Percentiles rank a stretch among this genome's conserved stretches.
Evolutionary conservation across 768 basidiomycete genomes (phyloP).

Genomic region (Lentinula edodes): DNA sequence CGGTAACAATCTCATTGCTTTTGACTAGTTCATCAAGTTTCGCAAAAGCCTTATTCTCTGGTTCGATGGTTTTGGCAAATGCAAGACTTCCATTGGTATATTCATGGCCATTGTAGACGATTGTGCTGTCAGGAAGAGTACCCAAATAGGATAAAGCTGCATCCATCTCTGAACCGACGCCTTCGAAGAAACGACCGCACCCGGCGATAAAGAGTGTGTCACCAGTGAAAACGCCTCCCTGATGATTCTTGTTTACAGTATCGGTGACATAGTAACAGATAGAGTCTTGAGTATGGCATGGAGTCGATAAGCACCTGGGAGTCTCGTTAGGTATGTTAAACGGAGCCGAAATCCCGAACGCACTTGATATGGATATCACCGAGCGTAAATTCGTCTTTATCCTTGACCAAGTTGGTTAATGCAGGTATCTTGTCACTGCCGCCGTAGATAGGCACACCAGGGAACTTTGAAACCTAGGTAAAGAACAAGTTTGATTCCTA

Average conservation of each 20-base stretch:
- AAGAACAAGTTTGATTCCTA: not conserved
- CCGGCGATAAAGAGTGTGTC: conserved; percentile 89
- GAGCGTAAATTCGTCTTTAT: conserved; percentile 77
- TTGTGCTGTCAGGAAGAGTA: conserved; percentile 70
- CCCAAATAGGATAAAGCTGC: conserved; percentile 64
- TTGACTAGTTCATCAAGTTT: conserved; percentile 54
- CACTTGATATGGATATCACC: conserved; percentile 61
- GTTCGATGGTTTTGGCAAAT: conserved; percentile 64
- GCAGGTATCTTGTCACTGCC: conserved; percentile 70
- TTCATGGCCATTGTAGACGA: conserved; percentile 89
- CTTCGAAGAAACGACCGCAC: conserved; percentile 95
- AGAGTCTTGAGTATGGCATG: conserved; percentile 95
- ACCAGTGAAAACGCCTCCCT: conserved; percentile 87
- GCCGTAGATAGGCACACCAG: conserved; percentile 63
- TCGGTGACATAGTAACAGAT: conserved; percentile 83
- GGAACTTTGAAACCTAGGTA: conserved; percentile 35
- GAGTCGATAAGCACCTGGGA: conserved; percentile 73
- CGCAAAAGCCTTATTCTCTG: conserved; percentile 51
- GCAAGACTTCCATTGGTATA: conserved; percentile 74
- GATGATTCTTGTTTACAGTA: conserved; percentile 37
- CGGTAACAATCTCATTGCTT: conserved; percentile 62
- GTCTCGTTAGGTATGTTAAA: not conserved
- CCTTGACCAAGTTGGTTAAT: conserved; percentile 68
- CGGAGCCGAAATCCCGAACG: conserved; percentile 1
- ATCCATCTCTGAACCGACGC: conserved; percentile 76